phyloP scores from a whole-genome alignment of 352 stramenopile genomes.

The Pythium grandisporangium region DNA sequence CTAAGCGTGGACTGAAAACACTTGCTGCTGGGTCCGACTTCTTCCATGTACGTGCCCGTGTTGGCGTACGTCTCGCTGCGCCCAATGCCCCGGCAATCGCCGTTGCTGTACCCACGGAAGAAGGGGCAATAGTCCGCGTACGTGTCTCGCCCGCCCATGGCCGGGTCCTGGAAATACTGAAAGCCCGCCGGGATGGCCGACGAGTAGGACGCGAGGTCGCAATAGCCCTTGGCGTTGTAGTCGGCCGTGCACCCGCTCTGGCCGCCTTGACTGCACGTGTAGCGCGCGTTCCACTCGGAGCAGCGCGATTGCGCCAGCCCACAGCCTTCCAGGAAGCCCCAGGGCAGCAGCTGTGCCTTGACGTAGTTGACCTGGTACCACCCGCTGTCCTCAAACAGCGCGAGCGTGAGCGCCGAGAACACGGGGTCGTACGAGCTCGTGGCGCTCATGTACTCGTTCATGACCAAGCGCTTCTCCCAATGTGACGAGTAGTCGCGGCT shows the following conservation, averaged over 20 bases:
- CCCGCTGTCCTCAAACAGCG: constrained; percentile 72
- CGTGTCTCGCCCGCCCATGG: constrained; percentile 42
- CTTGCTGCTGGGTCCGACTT: constrained; percentile 33
- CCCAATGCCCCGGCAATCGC: constrained; percentile 58
- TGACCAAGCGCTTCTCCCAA: constrained; percentile 76
- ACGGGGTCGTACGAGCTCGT: constrained; percentile 68
- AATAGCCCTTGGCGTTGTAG: constrained; percentile 66
- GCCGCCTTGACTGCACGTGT: constrained; percentile 36
- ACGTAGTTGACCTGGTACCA: constrained; percentile 74
- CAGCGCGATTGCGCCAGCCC: constrained; percentile 45
- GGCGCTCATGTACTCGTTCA: constrained; percentile 83
- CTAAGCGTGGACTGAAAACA: constrained; percentile 69
- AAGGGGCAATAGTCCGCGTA: constrained; percentile 79
- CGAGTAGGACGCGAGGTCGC: constrained; percentile 53
- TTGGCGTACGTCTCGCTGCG: constrained; percentile 23
- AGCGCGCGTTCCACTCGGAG: constrained; percentile 59
- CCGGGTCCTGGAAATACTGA: constrained; percentile 68
- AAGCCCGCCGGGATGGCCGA: constrained; percentile 66
- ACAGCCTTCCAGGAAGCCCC: constrained; percentile 71
- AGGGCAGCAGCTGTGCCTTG: constrained; percentile 45
- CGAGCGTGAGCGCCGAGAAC: constrained; percentile 61
- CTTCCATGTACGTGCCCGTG: constrained; percentile 42
- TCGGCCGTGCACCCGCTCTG: constrained; percentile 54
- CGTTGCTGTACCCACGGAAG: constrained; percentile 69
- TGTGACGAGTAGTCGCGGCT: constrained; percentile 58